Percentiles rank a stretch among this genome's conserved stretches.
These are phyloP conservation scores for Acanthamoeba lugdunensis DNA, from an alignment of 208 protist genomes.

Conservation along the genomic window DNA sequence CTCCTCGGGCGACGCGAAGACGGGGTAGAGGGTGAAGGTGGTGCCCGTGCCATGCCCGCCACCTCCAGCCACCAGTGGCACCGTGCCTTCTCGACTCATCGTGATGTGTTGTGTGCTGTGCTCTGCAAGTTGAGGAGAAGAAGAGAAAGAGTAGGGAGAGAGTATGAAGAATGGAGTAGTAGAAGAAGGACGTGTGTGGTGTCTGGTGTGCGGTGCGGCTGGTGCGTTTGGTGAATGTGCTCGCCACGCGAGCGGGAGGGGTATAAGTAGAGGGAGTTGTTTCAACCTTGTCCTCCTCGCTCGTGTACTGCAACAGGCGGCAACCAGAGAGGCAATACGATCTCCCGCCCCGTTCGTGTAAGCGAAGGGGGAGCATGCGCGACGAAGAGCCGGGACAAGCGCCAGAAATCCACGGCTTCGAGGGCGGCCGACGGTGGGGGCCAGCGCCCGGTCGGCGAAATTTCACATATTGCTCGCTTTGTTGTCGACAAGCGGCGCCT, in stretches of 20 bases:
- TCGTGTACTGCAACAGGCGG: too few relatives aligned
- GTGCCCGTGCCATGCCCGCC: background rate
- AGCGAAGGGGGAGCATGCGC: background rate
- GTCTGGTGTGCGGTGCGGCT: background rate
- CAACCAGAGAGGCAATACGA: background rate
- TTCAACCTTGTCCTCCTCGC: background rate
- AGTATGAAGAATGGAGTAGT: background rate
- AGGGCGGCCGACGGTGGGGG: background rate
- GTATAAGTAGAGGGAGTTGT: background rate
- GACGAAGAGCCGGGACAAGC: background rate
- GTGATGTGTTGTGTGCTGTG: background rate
- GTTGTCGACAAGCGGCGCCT: too few relatives aligned
- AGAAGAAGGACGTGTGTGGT: background rate
- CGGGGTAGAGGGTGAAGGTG: background rate
- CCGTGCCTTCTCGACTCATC: background rate
- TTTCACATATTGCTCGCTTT: background rate
- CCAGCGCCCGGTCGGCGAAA: background rate
- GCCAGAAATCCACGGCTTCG: background rate
- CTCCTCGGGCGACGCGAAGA: slow-evolving; percentile 11
- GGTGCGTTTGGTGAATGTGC: background rate
- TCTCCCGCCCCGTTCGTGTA: background rate
- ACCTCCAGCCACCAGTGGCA: background rate
- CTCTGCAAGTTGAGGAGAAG: background rate
- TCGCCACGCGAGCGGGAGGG: background rate
- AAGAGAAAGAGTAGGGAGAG: background rate